Percentiles rank a stretch among this genome's conserved stretches.
These are phyloP conservation scores for Colletotrichum brevisporum DNA, from an alignment of 2,329 filamentous ascomycete genomes.

Conservation along the genomic window DNA sequence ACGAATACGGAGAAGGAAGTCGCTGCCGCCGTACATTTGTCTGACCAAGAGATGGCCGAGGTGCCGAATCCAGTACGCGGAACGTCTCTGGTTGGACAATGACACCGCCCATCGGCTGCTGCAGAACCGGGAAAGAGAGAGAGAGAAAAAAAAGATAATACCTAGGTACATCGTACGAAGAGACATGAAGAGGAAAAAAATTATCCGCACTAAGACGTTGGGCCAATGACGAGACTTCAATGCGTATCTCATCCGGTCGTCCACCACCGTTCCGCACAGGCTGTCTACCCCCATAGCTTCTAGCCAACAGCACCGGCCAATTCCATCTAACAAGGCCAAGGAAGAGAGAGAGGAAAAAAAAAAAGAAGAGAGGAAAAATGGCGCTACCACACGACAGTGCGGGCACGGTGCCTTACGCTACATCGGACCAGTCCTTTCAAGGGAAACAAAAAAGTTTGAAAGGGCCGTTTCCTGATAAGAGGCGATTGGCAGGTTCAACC, in stretches of 20 bases:
- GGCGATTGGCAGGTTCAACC: slow-evolving; percentile 23
- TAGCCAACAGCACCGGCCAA: slow-evolving; percentile 12
- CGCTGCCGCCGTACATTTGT: neutral
- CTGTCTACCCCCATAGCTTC: slow-evolving; percentile 12
- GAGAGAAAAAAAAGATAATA: neutral
- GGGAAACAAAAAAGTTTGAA: slow-evolving; percentile 24
- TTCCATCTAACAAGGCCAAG: slow-evolving; percentile 1
- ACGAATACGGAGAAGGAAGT: slow-evolving; percentile 5
- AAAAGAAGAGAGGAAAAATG: slow-evolving; percentile 11
- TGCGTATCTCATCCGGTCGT: slow-evolving; percentile 8
- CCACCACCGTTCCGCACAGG: neutral
- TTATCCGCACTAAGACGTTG: slow-evolving; percentile 1
- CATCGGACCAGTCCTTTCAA: neutral
- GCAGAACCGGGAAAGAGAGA: slow-evolving; percentile 22
- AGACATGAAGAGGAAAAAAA: slow-evolving; percentile 6
- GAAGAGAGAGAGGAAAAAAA: neutral
- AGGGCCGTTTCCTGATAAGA: slow-evolving; percentile 39
- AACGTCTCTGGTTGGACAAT: slow-evolving; percentile 32
- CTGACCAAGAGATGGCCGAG: slow-evolving; percentile 22
- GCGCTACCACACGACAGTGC: slow-evolving; percentile 32
- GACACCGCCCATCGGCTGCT: slow-evolving; percentile 18
- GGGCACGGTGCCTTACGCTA: slow-evolving; percentile 10
- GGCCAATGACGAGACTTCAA: neutral
- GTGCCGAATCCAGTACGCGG: slow-evolving; percentile 28
- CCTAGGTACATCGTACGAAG: too few species aligned